Evolutionary conservation across 1,284 basidiomycete species (phyloP), one percentile per base, ranked within the genome.

Genomic region (Cutaneotrichosporon dermatis): DNA sequence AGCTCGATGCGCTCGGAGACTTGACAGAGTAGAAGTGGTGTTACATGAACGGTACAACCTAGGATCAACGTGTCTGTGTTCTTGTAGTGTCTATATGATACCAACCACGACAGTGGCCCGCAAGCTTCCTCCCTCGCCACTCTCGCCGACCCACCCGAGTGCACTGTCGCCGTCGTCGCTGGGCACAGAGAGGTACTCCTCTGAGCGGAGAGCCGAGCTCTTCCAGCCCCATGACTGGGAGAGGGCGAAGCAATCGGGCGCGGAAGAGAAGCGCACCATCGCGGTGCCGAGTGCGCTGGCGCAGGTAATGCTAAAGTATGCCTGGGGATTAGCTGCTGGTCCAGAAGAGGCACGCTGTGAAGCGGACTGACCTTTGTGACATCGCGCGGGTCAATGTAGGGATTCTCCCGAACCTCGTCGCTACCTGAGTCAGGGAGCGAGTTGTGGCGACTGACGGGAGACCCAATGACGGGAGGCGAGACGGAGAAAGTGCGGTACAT

Each of bases 241-340:
- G 41, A 92, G 82, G 25, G 86, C 83, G 71, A 97, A 96, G 51
- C 84, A 82, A 73, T 96, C 92, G 2, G 92, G 93, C 1, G 87
- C 85, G 61, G 89, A 92, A n/a, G 72, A 71, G 65, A 96, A 96
- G 50, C 86, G 83, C 49, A 90, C 92, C 68, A 92, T 81, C 25
- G 87, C 87, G 4, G 87, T 86, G 6, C 93, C 92, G 6, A 89
- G 86, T 9, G 88, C 86, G 56, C 85, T 88, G 1, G 88, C 85
- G 70, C 92, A 94, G 60, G 85, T 85, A 62, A 96, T 87, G 48
- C 84, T 84, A 70, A 97, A 96, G 76, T 90, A 92, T 1, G 78
- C 79, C 65, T 79, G 49, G 7, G 12, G 2, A 46, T 56, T 11
- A 25, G 25, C 25, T 25, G 25, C 25, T 25, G 25, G 25, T 25